phyloP scores from a whole-genome alignment of 176 grass and related monocot species.

The Cenchrus purpureus region DNA sequence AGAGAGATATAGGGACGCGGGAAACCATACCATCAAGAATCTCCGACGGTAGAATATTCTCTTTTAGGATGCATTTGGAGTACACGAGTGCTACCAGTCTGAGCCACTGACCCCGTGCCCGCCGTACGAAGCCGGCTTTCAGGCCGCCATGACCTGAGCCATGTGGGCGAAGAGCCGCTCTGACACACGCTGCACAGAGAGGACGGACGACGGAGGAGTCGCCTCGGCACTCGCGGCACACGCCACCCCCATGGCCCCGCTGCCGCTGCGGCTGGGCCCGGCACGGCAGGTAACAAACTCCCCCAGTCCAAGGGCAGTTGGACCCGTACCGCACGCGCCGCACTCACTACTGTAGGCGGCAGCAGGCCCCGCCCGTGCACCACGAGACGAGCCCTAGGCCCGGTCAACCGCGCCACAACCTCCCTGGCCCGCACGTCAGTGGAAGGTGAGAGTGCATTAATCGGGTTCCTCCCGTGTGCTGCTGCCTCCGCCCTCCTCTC shows the following conservation, averaged over 20 bases:
- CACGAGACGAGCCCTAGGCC: not conserved
- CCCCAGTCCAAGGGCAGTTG: conserved; percentile 40
- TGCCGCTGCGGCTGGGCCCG: conserved; percentile 17
- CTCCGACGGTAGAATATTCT: no score
- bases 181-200: not conserved
- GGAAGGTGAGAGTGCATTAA: conserved; percentile 1
- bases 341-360: not conserved
- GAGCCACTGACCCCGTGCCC: not conserved
- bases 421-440: not conserved
- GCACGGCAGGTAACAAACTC: conserved; percentile 31
- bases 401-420: not conserved
- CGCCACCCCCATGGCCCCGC: not conserved
- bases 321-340: not conserved
- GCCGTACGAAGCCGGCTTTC: not conserved
- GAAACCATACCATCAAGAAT: no score
- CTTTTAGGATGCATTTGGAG: no score
- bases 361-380: not conserved
- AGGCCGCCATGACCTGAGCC: not conserved
- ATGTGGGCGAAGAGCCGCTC: not conserved
- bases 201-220: not conserved
- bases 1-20: no score
- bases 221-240: not conserved
- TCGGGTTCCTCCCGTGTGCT: not conserved
- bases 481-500: not conserved
- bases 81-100: no score